Conservation (phyloP, 2,329 filamentous ascomycete species). For the Cytospora mali region DNA sequence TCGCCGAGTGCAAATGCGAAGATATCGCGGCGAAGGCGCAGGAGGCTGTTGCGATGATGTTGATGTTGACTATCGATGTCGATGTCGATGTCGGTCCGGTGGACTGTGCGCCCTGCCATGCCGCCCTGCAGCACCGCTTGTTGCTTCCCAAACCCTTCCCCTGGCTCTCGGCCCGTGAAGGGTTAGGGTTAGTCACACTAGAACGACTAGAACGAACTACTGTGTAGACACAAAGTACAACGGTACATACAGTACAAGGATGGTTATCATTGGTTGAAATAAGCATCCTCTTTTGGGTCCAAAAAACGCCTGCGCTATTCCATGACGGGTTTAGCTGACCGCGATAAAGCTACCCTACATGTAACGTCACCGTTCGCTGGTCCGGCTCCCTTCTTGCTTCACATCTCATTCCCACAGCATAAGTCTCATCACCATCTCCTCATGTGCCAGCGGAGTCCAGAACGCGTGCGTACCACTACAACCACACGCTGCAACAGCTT, state of each 20-base stretch:
- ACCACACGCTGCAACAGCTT: conserved; percentile 25
- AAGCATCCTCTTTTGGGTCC: not conserved
- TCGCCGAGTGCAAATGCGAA: not conserved
- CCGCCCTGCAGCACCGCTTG: not conserved
- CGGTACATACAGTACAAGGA: no score
- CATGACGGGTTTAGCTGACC: not conserved
- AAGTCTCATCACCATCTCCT: not conserved
- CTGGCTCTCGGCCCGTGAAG: not conserved
- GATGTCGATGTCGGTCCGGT: not conserved
- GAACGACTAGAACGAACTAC: no score
- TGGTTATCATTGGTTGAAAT: no score
- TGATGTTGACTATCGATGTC: not conserved
- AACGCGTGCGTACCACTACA: not conserved
- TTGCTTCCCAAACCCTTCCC: no score
- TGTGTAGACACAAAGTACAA: no score
- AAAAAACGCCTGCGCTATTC: not conserved
- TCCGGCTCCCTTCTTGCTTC: not conserved
- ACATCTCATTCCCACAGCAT: no score
- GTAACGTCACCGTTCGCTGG: conserved; percentile 20
- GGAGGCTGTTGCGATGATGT: not conserved
- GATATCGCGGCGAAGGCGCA: not conserved
- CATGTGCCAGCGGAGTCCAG: conserved; percentile 15
- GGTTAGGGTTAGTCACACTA: not conserved
- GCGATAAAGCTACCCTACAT: conserved; percentile 11
- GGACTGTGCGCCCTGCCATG: not conserved